Evolutionary conservation across 2,329 filamentous ascomycete species (phyloP), one percentile per base, ranked within the genome.

Genomic region (Fusarium sp.): DNA sequence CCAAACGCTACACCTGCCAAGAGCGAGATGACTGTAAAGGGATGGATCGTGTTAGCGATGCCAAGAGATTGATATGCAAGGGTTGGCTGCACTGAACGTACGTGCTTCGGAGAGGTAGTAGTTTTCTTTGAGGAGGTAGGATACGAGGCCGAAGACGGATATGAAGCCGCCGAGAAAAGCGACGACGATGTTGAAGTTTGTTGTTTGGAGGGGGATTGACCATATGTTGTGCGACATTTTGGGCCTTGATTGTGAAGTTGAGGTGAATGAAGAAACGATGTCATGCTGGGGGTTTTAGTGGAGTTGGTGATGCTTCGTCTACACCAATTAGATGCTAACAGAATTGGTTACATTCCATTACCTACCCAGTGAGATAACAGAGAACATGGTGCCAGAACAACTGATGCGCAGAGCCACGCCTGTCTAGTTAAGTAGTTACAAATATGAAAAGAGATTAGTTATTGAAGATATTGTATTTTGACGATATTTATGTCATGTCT

Each of bases 101-200:
- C 93, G 82, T 52, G 94, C 92, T 85, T 97, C 94, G 2, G 93
- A 97, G 2, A 97, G 85, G 76, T 97, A 97, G 76, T 92, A 95
- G 58, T 89, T 91, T 80, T 97, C 94, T 76, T 97, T 97, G 75
- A 92, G 85, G 18, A 97, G 85, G 75, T 94, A 97, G 1, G 93
- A 97, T 1, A 97, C 93, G 41, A 97, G 81, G 5, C 93, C 94
- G 74, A 97, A 97, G n/a, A 96, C 71, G 0, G 92, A 93, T 64
- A 97, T 89, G 80, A 96, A 97, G 3, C 92, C 94, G 15, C 94
- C 94, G 14, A 97, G 80, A 10, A 92, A 87, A 52, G 91, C 90
- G 75, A 92, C 89, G 54, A 94, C 87, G 67, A 96, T 91, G 79
- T 97, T 96, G 84, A 97, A 97, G 77, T 94, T 91, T 66, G 86